Conservation (phyloP, 2,329 filamentous ascomycete genomes). For the Fonsecaea monophora region DNA sequence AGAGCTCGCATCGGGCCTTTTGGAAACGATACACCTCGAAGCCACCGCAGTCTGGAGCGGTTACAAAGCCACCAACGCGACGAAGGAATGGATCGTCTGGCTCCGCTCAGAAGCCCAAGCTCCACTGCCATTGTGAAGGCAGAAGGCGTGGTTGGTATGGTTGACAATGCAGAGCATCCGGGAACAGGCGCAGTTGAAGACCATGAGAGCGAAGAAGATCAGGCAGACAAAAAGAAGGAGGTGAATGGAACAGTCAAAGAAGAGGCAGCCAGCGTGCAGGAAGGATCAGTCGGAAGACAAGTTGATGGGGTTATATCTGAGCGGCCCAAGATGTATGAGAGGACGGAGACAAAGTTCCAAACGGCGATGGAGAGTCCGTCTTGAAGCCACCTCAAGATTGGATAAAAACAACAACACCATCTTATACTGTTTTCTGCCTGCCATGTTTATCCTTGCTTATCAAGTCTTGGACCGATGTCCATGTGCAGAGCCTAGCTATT, state of each 20-base stretch:
- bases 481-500: not conserved
- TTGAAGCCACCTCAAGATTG: not conserved
- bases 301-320: not conserved
- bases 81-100: conserved; percentile 32
- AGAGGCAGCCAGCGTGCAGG: not conserved
- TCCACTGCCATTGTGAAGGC: conserved; percentile 37
- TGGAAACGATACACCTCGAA: conserved; percentile 37
- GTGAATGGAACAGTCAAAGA: not conserved
- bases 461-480: not conserved
- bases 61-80: conserved; percentile 35
- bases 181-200: conserved; percentile 4
- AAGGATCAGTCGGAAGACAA: not conserved
- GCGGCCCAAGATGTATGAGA: conserved; percentile 33
- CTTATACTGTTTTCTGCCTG: not conserved
- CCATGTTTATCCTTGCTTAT: not conserved
- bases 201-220: not conserved
- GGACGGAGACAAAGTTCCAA: conserved; percentile 28
- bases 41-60: conserved; percentile 38
- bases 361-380: conserved; percentile 30
- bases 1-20: not conserved
- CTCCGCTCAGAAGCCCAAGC: conserved; percentile 35
- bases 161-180: conserved; percentile 19
- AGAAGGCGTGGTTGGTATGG: conserved; percentile 35
- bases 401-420: not conserved
- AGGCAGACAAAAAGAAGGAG: conserved; percentile 5